Evolutionary conservation across 2,329 filamentous ascomycete genomes (phyloP), one percentile per base, ranked within the genome.

Genomic region (Colletotrichum gloeosporioides): DNA sequence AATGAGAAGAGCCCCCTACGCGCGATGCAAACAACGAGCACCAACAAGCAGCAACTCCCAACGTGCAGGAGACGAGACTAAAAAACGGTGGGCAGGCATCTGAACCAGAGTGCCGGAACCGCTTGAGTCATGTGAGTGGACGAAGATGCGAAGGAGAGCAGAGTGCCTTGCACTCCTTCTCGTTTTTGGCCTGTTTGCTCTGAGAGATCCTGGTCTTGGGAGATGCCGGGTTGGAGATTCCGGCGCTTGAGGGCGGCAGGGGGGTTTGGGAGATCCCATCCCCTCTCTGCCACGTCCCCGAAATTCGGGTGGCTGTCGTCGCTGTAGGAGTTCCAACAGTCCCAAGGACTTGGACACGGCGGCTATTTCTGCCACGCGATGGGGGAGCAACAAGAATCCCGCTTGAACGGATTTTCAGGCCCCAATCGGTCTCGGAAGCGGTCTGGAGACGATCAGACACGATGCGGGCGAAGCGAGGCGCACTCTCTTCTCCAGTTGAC

Each of bases 1-100:
- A 76, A 76, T 76, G 44, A 65, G 44, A 63, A 29, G 59, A 27
- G 49, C 15, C 44, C 18, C n/a, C 59, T 76, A 76, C 74, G 74
- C 74, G 74, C 74, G 74, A 64, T 13, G 15, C 29, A 18, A 34
- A 69, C 34, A 4, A 53, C 4, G 34, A 53, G 15, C 57, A 67
- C 70, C 27, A 68, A 69, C 70, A 36, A n/a, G 22, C 16, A 25
- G n/a, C 36, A 61, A 34, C 34, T 39, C 29, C 59, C 44, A 53
- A 53, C 44, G 44, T 64, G 70, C 74, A 74, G 64, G 18, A 73
- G 65, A 61, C 64, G 34, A 62, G 39, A 36, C 64, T 59, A 13
- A 57, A 22, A 16, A 25, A 59, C 29, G 27, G 32, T 6, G 31
- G 49, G 8, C 65, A 22, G 71, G 59, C 59, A n/a, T 53, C 34